These are phyloP conservation scores for Stipa capillata DNA, from an alignment of 176 grass and related monocot species.

Conservation along the genomic window DNA sequence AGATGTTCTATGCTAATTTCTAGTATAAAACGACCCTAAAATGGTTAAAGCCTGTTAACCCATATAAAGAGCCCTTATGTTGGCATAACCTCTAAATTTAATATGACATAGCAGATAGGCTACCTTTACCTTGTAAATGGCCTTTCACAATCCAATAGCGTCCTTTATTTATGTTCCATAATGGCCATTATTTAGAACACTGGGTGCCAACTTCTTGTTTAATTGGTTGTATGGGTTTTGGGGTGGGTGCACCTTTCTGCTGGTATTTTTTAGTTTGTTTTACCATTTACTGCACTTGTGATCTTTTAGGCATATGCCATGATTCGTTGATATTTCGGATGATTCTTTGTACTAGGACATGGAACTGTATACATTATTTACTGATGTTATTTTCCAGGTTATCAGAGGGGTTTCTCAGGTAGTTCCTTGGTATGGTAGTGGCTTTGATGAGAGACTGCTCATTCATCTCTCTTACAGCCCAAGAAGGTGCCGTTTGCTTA, in stretches of 20 bases:
- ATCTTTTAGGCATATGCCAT: neutral
- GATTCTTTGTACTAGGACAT: neutral
- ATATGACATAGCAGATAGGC: neutral
- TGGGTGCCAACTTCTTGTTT: neutral
- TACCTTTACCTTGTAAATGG: neutral
- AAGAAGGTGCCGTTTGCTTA: conserved; percentile 60
- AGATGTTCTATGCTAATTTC: neutral
- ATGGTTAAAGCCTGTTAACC: neutral
- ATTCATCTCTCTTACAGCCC: conserved; percentile 91
- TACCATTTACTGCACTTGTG: neutral
- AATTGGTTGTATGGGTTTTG: neutral
- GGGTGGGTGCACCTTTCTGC: neutral
- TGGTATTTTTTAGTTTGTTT: neutral
- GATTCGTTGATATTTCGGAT: neutral
- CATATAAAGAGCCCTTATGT: neutral
- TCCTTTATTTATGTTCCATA: neutral
- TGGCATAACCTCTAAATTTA: neutral
- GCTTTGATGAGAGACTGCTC: conserved; percentile 61
- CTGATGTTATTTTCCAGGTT: conserved; percentile 37
- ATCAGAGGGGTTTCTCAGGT: conserved; percentile 57
- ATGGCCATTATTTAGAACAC: neutral
- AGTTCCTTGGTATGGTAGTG: conserved; percentile 38
- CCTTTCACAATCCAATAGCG: neutral
- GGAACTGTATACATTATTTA: neutral
- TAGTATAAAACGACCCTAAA: neutral